Percentiles rank a stretch among this genome's conserved stretches.
Evolutionary conservation across 225 moss, liverwort and hornwort species (phyloP).

Genomic region (Ulota crispa): DNA sequence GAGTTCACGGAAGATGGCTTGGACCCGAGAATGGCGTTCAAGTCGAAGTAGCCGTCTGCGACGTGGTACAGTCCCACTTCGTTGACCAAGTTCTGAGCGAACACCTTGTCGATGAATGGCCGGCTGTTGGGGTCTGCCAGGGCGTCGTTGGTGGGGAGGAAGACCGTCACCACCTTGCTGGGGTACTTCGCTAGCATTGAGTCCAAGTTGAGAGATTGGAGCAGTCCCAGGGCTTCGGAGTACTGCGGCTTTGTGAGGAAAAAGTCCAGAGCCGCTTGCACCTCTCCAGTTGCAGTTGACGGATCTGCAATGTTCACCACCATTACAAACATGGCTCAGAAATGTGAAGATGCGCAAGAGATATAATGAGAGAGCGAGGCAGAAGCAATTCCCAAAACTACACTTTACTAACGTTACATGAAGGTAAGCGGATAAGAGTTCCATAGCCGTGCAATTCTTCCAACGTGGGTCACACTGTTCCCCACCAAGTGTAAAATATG

Average conservation of each 20-base stretch:
- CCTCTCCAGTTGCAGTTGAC: constrained; percentile 18
- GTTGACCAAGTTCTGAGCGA: constrained; percentile 29
- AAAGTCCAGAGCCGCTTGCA: constrained; percentile 32
- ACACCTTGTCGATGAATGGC: constrained; percentile 30
- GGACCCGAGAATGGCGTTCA: not conserved
- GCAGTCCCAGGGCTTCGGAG: constrained; percentile 55
- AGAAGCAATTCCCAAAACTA: too few relatives aligned
- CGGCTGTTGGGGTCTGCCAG: constrained; percentile 9
- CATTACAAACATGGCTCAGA: not conserved
- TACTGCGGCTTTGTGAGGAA: constrained; percentile 42
- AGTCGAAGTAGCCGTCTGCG: constrained; percentile 38
- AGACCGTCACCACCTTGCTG: constrained; percentile 38
- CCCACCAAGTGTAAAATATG: too few relatives aligned
- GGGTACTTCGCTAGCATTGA: not conserved
- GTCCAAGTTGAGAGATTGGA: constrained; percentile 51
- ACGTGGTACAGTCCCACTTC: constrained; percentile 32
- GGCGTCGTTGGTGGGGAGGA: constrained; percentile 53
- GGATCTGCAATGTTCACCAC: constrained; percentile 2
- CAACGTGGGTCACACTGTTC: too few relatives aligned
- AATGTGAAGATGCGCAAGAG: not conserved
- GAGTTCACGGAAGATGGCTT: constrained; percentile 29
- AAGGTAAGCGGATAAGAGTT: too few relatives aligned
- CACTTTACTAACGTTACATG: fast-evolving
- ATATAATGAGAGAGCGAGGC: too few relatives aligned
- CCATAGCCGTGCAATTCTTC: too few relatives aligned